Evolutionary conservation across 1,284 basidiomycete species (phyloP).

Genomic region (Papiliotrema terrestris): DNA sequence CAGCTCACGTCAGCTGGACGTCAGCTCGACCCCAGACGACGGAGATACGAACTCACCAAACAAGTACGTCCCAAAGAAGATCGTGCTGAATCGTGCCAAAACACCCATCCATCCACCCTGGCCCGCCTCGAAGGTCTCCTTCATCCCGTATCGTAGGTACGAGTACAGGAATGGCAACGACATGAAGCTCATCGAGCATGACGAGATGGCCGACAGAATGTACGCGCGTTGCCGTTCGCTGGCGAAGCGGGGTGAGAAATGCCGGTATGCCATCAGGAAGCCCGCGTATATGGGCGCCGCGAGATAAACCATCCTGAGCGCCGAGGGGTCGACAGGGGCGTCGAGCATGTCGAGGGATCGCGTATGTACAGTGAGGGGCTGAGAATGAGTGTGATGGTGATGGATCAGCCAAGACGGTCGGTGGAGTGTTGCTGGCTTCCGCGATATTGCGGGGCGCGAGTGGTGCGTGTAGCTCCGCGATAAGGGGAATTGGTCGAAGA

Average conservation of each 20-base stretch:
- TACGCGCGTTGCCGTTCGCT: slow-evolving; percentile 55
- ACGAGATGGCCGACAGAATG: slow-evolving; percentile 55
- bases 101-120: slow-evolving; percentile 27
- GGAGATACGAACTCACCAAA: slow-evolving; percentile 26
- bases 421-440: background rate
- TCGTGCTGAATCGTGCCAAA: slow-evolving; percentile 24
- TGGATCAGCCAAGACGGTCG: background rate
- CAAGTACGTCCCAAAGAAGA: slow-evolving; percentile 45
- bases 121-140: slow-evolving; percentile 12
- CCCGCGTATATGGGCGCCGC: background rate
- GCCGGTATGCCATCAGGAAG: slow-evolving; percentile 38
- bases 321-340: too few relatives aligned
- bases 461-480: too few relatives aligned
- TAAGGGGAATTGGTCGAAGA: too few relatives aligned
- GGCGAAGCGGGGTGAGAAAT: slow-evolving; percentile 45
- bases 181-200: slow-evolving; percentile 51
- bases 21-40: slow-evolving; percentile 3
- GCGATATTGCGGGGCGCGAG: background rate
- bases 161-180: slow-evolving; percentile 55
- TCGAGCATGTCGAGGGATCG: too few relatives aligned
- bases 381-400: slow-evolving; percentile 49
- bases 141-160: slow-evolving; percentile 43
- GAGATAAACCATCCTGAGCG: background rate
- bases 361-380: slow-evolving; percentile 25
- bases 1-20: slow-evolving; percentile 27